Evolutionary conservation across 2,329 filamentous ascomycete genomes (phyloP).

Genomic region (Sclerotinia nivalis): DNA sequence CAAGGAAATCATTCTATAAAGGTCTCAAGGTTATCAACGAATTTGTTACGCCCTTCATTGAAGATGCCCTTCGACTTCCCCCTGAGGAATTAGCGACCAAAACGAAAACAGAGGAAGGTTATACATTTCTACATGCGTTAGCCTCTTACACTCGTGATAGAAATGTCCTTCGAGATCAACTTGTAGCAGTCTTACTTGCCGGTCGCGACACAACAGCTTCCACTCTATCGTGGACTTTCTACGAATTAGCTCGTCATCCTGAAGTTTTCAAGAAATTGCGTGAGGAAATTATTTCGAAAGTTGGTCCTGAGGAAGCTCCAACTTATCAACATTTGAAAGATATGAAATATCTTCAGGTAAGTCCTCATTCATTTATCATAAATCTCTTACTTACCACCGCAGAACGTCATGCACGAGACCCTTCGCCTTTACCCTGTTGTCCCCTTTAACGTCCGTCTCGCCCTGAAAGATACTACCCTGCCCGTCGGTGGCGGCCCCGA

Average conservation of each 20-base stretch:
- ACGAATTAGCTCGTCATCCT: constrained; percentile 75
- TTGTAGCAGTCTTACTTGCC: constrained; percentile 79
- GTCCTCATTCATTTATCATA: constrained; percentile 4
- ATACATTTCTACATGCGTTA: constrained; percentile 86
- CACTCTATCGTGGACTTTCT: constrained; percentile 78
- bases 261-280: constrained; percentile 67
- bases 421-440: constrained; percentile 76
- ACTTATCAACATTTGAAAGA: constrained; percentile 81
- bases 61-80: constrained; percentile 67
- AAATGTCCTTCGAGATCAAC: constrained; percentile 76
- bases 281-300: constrained; percentile 65
- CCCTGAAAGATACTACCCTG: constrained; percentile 72
- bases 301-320: constrained; percentile 63
- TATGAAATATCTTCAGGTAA: constrained; percentile 73
- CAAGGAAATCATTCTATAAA: constrained; percentile 62
- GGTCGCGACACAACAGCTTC: constrained; percentile 85
- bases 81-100: constrained; percentile 72
- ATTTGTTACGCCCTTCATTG: constrained; percentile 78
- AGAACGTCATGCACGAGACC: constrained; percentile 72
- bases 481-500: constrained; percentile 69
- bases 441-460: constrained; percentile 75
- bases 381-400: constrained; percentile 31
- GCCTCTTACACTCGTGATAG: constrained; percentile 74
- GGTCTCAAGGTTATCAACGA: constrained; percentile 69
- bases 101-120: constrained; percentile 68